These are phyloP conservation scores for Aspergillus proliferans DNA, from an alignment of 2,329 filamentous ascomycete genomes.

Conservation along the genomic window DNA sequence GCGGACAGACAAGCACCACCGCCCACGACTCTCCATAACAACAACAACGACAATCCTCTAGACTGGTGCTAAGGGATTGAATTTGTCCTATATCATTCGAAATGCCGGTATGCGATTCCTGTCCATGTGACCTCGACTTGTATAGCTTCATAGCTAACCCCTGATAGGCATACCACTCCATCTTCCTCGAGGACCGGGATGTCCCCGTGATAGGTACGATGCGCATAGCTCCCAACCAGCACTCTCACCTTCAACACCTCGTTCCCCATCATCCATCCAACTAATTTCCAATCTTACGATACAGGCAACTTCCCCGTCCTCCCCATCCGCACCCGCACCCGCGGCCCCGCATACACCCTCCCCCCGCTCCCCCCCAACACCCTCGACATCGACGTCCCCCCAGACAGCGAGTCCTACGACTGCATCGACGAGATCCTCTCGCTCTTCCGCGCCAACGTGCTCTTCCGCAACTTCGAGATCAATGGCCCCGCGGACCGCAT, in stretches of 20 bases:
- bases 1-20: slow-evolving; percentile 9
- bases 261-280: neutral
- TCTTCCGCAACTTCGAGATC: slow-evolving; percentile 99
- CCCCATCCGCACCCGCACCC: slow-evolving; percentile 87
- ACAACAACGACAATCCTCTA: slow-evolving; percentile 9
- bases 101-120: slow-evolving; percentile 42
- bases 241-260: slow-evolving; percentile 21
- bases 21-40: slow-evolving; percentile 6
- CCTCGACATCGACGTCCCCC: slow-evolving; percentile 54
- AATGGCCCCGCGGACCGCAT: slow-evolving; percentile 91
- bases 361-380: slow-evolving; percentile 55
- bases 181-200: slow-evolving; percentile 78
- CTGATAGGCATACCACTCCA: slow-evolving; percentile 85
- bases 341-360: slow-evolving; percentile 89
- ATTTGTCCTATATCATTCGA: slow-evolving; percentile 16
- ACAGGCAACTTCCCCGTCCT: slow-evolving; percentile 88
- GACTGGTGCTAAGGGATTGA: slow-evolving; percentile 16
- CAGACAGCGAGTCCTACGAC: slow-evolving; percentile 90
- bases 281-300: neutral
- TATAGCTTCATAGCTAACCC: slow-evolving; percentile 4
- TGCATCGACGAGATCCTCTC: slow-evolving; percentile 88
- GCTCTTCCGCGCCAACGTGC: slow-evolving; percentile 94
- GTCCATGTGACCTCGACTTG: neutral
- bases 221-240: neutral
- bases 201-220: slow-evolving; percentile 56